A percentile compares a stretch with the other conserved stretches of the same genome.
Evolutionary conservation across 2,329 filamentous ascomycete species (phyloP).

Genomic region (Conoideocrella luteorostrata): DNA sequence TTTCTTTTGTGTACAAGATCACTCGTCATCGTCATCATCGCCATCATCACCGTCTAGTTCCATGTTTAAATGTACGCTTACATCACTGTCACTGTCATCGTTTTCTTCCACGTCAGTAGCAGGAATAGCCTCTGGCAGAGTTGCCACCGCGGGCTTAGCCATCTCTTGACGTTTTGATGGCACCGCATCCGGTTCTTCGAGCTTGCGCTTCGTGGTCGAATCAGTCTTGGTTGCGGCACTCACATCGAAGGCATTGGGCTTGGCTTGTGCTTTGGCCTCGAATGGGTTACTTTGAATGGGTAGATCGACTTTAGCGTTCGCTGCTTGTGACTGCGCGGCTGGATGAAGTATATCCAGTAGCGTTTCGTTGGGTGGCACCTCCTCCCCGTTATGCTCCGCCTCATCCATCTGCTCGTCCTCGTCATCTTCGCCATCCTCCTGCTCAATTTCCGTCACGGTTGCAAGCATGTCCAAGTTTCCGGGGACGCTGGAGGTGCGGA

Average conservation of each 20-base stretch:
- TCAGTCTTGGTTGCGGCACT: slow-evolving; percentile 13
- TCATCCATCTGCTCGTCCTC: slow-evolving; percentile 27
- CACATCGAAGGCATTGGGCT: neutral
- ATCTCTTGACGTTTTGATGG: slow-evolving; percentile 36
- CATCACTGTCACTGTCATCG: slow-evolving; percentile 41
- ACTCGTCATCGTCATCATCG: slow-evolving; percentile 27
- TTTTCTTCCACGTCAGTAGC: slow-evolving; percentile 22
- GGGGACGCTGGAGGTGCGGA: slow-evolving; percentile 35
- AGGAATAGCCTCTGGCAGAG: slow-evolving; percentile 14
- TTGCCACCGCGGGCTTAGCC: slow-evolving; percentile 18
- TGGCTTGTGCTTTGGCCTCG: slow-evolving; percentile 16
- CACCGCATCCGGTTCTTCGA: slow-evolving; percentile 27
- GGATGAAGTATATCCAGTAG: slow-evolving; percentile 13
- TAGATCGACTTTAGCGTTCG: slow-evolving; percentile 18
- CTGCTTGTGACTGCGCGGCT: slow-evolving; percentile 13
- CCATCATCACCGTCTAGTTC: slow-evolving; percentile 48
- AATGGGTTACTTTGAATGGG: slow-evolving; percentile 31
- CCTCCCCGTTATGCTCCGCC: slow-evolving; percentile 8
- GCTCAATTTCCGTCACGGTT: slow-evolving; percentile 30
- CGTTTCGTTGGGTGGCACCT: neutral
- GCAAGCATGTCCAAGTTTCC: slow-evolving; percentile 21
- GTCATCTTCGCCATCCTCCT: slow-evolving; percentile 31
- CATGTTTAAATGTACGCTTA: slow-evolving; percentile 54
- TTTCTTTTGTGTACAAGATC: neutral
- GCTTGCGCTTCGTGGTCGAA: slow-evolving; percentile 32